Conservation (phyloP, 139 green algal genomes). For the Volvox reticuliferus region DNA sequence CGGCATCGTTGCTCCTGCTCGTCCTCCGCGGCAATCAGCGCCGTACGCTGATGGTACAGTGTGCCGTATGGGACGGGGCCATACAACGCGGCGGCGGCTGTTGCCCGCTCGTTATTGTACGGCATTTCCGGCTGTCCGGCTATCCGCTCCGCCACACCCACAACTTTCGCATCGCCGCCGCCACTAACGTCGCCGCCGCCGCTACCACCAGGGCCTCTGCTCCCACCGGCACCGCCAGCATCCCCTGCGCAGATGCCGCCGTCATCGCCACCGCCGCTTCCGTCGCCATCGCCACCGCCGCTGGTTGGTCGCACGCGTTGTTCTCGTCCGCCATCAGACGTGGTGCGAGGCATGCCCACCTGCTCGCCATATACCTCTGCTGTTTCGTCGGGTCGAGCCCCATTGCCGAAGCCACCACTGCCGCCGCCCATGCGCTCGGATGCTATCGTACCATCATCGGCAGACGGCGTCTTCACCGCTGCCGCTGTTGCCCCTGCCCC, state of each 20-base stretch:
- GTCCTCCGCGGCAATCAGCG: background rate
- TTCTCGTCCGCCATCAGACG: background rate
- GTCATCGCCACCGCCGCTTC: background rate
- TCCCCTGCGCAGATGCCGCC: background rate
- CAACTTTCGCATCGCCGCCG: background rate
- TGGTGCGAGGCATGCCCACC: too few relatives aligned
- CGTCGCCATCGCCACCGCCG: too few relatives aligned
- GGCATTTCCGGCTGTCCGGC: background rate
- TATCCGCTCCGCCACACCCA: background rate
- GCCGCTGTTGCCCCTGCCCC: background rate
- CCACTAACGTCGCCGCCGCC: background rate
- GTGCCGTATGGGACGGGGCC: slow-evolving; percentile 26
- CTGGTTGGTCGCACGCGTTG: too few relatives aligned
- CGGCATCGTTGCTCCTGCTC: background rate
- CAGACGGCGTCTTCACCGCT: background rate
- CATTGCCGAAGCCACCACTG: background rate
- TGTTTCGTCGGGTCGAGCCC: background rate
- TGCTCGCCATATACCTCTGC: background rate
- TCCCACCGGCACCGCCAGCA: background rate
- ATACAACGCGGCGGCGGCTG: background rate
- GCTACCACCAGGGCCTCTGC: background rate
- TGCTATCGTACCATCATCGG: background rate
- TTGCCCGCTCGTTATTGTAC: too few relatives aligned
- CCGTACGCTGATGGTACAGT: slow-evolving; percentile 25
- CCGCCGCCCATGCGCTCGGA: too few relatives aligned